Evolutionary conservation across 2,329 filamentous ascomycete species (phyloP).

Genomic region (Falciphora oryzae): DNA sequence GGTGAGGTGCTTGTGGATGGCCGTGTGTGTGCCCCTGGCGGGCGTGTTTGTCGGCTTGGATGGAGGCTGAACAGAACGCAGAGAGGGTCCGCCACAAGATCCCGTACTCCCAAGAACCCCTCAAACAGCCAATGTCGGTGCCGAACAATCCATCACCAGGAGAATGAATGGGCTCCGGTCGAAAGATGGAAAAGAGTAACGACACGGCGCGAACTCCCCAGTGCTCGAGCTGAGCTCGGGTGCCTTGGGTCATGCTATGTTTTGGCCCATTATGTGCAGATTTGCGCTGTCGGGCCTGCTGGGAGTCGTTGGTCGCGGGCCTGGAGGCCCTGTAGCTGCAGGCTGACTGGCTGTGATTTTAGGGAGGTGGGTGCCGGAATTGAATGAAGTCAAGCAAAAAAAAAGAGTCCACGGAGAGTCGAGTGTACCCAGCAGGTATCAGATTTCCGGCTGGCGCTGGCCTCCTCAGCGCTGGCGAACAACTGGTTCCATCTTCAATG

Average conservation of each 20-base stretch:
- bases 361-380: neutral
- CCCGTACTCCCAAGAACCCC: neutral
- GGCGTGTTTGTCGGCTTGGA: neutral
- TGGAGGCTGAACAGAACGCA: neutral
- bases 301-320: neutral
- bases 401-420: conserved; percentile 1
- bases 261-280: neutral
- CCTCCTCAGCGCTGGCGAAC: neutral
- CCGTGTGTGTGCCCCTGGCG: neutral
- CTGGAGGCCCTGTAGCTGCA: neutral
- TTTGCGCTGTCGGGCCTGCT: neutral
- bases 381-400: neutral
- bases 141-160: neutral
- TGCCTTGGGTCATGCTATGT: neutral
- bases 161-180: neutral
- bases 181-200: neutral
- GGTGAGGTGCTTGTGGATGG: neutral
- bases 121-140: neutral
- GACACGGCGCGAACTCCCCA: neutral
- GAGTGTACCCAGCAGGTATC: neutral
- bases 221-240: neutral
- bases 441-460: neutral
- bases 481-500: neutral
- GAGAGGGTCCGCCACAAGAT: neutral
- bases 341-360: neutral